Conservation (phyloP, 306 rosid species). For the Ochetophila trinervis region DNA sequence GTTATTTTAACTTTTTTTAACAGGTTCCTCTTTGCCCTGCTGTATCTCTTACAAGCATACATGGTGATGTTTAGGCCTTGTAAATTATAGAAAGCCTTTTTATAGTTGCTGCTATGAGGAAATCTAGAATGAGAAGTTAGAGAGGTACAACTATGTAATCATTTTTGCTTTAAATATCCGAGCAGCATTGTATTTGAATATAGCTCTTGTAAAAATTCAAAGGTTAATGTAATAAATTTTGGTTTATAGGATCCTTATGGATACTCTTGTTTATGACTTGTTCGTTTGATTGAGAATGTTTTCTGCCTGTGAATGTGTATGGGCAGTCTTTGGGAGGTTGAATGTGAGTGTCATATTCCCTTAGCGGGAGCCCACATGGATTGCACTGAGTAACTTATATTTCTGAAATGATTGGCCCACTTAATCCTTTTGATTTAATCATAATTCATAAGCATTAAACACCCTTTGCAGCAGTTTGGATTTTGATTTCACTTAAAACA, state of each 20-base stretch:
- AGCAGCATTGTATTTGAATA: conserved; percentile 23
- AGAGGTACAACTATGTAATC: conserved; percentile 16
- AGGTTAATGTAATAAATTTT: conserved; percentile 12
- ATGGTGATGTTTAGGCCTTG: conserved; percentile 21
- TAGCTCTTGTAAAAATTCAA: conserved; percentile 15
- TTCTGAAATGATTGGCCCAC: no score
- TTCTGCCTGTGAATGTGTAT: no score
- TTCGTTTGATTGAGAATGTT: neutral
- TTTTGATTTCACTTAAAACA: no score
- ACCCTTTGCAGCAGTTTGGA: no score
- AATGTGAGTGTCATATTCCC: no score
- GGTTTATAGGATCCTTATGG: conserved; percentile 1
- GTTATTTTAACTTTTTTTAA: conserved; percentile 11
- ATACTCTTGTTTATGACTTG: neutral
- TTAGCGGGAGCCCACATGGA: no score
- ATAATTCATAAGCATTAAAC: no score
- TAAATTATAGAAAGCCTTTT: conserved; percentile 38
- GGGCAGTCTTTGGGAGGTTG: no score
- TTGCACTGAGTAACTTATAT: no score
- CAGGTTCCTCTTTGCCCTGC: conserved; percentile 19
- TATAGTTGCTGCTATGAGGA: conserved; percentile 18
- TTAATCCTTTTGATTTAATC: no score
- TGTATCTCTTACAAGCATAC: conserved; percentile 33
- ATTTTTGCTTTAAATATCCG: conserved; percentile 14
- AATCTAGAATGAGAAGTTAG: conserved; percentile 26